Evolutionary conservation across 2,329 filamentous ascomycete species (phyloP), one percentile per base, ranked within the genome.

Genomic region (Beauveria caledonica): DNA sequence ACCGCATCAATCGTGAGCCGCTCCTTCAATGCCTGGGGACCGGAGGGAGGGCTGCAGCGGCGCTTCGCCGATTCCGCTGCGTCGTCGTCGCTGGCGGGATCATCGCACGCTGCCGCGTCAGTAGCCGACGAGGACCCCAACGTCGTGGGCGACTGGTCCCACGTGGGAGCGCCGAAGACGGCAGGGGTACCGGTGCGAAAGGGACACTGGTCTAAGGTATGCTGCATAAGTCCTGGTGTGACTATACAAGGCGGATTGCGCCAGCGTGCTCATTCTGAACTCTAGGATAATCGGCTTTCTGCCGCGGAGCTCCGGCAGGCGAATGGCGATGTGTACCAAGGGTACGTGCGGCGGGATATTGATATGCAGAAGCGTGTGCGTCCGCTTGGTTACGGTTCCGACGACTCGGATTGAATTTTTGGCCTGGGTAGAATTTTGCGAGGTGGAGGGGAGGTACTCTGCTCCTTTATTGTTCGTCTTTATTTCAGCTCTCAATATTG

Each of bases 11-110:
- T 48, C 4, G 21, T 39, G 17, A 39, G 25, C 21, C 50, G n/a
- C 4, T 39, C 40, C 13, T 60, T 45, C 36, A 60, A 60, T 19
- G 59, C 59, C 21, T 60, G 59, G 59, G 59, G 39, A 10, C 33
- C 52, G 1, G 19, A 33, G n/a, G 59, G 59, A 27, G 9, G 42
- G 19, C 5, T 48, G n/a, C 23, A 50, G 23, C 42, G 39, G 13
- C 57, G 29, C 45, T 19, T 19, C 1, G 15, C 36, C 11, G 17
- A 21, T 8, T 25, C 57, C 9, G 5, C 11, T 6, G 8, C 33
- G 17, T 27, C 19, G 27, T 13, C 36, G 5, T 10, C 5, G 56
- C 9, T 11, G 23, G 10, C 21, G 5, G 23, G 6, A 17, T n/a
- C 17, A 2, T 49, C 46, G 23, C 7, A 19, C 17, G 40, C 40